Percentiles rank a stretch among this genome's conserved stretches.
Conservation (phyloP, 768 basidiomycete genomes). For the Suillus occidentalis region DNA sequence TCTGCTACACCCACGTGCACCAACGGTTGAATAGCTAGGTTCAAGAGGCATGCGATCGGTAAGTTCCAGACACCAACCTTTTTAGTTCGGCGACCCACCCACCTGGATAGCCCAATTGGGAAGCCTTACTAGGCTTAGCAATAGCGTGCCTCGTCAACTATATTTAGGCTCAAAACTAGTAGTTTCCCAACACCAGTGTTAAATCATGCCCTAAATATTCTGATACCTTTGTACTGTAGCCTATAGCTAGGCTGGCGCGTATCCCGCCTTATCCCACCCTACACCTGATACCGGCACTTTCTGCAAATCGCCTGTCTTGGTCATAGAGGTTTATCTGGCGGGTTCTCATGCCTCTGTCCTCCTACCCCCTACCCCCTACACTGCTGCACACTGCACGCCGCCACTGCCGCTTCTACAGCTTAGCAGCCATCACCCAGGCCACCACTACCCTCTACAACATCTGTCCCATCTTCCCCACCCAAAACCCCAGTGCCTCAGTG, state of each 20-base stretch:
- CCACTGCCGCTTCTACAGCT: background rate
- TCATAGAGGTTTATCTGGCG: background rate
- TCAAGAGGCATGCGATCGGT: too few relatives aligned
- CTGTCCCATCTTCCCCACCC: background rate
- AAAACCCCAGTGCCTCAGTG: background rate
- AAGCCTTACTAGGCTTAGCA: background rate
- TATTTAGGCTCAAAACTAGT: background rate
- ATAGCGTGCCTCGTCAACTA: background rate
- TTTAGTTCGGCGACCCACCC: too few relatives aligned
- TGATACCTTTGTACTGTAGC: background rate
- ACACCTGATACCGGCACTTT: background rate
- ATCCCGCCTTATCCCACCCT: background rate
- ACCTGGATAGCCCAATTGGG: background rate
- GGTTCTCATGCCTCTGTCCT: background rate
- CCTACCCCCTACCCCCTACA: background rate
- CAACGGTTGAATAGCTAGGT: background rate
- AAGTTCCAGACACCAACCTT: too few relatives aligned
- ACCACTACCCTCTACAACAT: background rate
- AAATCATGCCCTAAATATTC: too few relatives aligned
- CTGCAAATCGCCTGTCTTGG: background rate
- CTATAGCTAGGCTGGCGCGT: background rate
- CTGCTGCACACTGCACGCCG: background rate
- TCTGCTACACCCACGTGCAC: too few relatives aligned
- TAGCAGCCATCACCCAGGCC: background rate
- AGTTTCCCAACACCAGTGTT: too few relatives aligned